Evolutionary conservation across 192 early-diverging fungal species (phyloP), one percentile per base, ranked within the genome.

Genomic region (Backusella circina): DNA sequence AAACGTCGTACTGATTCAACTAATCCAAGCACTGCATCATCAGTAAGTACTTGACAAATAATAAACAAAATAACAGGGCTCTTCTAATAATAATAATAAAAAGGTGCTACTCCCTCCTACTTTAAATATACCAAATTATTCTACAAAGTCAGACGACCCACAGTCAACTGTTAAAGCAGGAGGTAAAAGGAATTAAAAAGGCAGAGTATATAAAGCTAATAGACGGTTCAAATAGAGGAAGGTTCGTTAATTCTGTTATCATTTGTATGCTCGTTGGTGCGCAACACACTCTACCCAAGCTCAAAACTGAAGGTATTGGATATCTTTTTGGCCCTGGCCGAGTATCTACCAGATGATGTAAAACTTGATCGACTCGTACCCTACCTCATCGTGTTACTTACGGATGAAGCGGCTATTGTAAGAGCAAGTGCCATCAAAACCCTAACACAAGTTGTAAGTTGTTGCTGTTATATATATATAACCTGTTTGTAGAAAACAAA

Each of bases 331-430:
- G 91, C 88, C 2, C 77, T 95, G 9, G 83, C 85, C 6, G 80
- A 89, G 36, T 85, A 93, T 72, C 75, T 95, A 1, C 75, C 89
- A 4, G 94, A 95, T 64, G 90, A 91, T 67, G 84, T 90, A 33
- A 89, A 90, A 47, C 79, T 95, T 10, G 94, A 95, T 78, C 81
- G 93, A 21, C 73, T 94, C 21, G 82, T 95, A n/a, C 94, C 94
- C 35, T 94, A 93, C 79, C 65, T 95, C n/a, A 86, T 95, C 12
- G 76, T 82, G 0, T 74, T 94, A 8, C 67, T 95, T 1, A 77
- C 79, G 2, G 93, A 95, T 75, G 87, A 93, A 38, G 83, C 84
- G 44, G 85, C 85, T 12, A 41, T 88, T 10, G 92, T 95, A 6
- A 78, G 90, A 38, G 87, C 88, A 0, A 89, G 78, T 76, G 84